Conservation (phyloP, 331 rosid genomes). For the Malus hybrid region DNA sequence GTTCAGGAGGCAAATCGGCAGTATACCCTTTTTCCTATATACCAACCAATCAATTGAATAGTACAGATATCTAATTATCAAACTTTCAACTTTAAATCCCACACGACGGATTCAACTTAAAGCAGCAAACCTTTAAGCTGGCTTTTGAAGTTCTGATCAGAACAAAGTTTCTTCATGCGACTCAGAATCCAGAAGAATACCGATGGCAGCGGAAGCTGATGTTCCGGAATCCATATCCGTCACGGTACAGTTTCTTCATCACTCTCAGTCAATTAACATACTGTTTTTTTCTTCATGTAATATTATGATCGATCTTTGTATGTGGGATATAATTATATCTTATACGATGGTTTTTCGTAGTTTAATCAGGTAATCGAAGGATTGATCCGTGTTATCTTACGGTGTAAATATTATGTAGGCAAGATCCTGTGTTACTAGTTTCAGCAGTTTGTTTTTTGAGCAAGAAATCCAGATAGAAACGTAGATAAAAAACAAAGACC, state of each 20-base stretch:
- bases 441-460: not conserved
- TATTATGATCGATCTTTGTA: not conserved
- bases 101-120: conserved; percentile 5
- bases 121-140: not conserved
- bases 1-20: too few species aligned
- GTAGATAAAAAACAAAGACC: too few species aligned
- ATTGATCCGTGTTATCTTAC: not conserved
- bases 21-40: conserved; percentile 15
- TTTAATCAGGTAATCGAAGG: not conserved
- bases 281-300: not conserved
- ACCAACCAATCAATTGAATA: conserved; percentile 13
- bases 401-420: not conserved
- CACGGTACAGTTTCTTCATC: conserved; percentile 14
- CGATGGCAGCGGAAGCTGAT: conserved; percentile 42
- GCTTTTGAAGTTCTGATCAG: conserved; percentile 9
- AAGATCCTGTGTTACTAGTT: not conserved
- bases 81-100: not conserved
- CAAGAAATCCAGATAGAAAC: not conserved
- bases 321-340: not conserved
- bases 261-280: conserved; percentile 1
- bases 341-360: not conserved
- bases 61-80: conserved; percentile 12
- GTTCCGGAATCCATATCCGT: conserved; percentile 25
- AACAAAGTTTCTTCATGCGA: conserved; percentile 18
- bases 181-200: conserved; percentile 9